Evolutionary conservation across 1,284 basidiomycete genomes (phyloP).

Genomic region (Mrakiaceae sp.): DNA sequence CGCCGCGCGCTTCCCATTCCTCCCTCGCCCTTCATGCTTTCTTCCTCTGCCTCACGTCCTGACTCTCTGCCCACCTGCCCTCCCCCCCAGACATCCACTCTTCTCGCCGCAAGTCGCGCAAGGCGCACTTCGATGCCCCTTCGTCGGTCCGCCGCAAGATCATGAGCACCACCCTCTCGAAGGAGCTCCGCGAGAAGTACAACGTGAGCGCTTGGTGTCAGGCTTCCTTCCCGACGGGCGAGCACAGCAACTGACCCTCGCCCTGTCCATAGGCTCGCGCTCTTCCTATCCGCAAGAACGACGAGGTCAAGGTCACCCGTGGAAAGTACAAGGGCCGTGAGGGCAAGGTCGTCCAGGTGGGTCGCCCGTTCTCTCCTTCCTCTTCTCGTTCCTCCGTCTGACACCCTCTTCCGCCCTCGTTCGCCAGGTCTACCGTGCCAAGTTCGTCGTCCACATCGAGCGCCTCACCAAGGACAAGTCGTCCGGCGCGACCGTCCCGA

Average conservation of each 20-base stretch:
- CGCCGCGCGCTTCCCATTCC: too few species aligned
- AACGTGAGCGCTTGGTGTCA: slow-evolving; percentile 49
- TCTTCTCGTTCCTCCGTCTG: background rate
- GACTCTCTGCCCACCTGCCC: too few species aligned
- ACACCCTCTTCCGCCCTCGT: slow-evolving; percentile 21
- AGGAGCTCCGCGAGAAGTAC: slow-evolving; percentile 89
- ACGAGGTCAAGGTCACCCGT: slow-evolving; percentile 92
- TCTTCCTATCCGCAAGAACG: slow-evolving; percentile 93
- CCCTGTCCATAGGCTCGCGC: slow-evolving; percentile 56
- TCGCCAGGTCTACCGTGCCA: slow-evolving; percentile 90
- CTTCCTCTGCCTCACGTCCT: too few species aligned
- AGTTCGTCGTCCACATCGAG: slow-evolving; percentile 98
- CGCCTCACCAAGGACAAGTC: slow-evolving; percentile 97
- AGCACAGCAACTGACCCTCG: background rate
- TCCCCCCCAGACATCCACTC: slow-evolving; percentile 59
- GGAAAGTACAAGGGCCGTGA: slow-evolving; percentile 97
- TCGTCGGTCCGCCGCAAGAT: slow-evolving; percentile 92
- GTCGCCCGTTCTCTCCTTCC: slow-evolving; percentile 15
- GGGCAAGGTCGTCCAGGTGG: slow-evolving; percentile 79
- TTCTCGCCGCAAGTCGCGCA: slow-evolving; percentile 89
- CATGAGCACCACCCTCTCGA: slow-evolving; percentile 91
- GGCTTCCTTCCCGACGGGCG: background rate
- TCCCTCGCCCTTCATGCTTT: too few species aligned
- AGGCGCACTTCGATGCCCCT: slow-evolving; percentile 88
- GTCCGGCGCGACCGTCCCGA: slow-evolving; percentile 85